phyloP scores from a whole-genome alignment of 208 protist species.

The Phytomonas sp. region DNA sequence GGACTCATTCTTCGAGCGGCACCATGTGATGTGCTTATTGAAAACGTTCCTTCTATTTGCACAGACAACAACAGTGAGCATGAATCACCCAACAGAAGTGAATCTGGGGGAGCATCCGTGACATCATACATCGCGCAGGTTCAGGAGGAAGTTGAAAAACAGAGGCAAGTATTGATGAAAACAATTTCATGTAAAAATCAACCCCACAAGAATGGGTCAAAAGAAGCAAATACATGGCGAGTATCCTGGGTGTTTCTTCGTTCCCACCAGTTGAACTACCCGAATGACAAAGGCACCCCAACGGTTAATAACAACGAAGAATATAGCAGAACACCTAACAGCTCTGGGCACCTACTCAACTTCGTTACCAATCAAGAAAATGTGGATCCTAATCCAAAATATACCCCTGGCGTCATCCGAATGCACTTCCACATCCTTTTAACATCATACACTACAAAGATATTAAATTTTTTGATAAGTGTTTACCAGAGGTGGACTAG shows the following conservation, averaged over 20 bases:
- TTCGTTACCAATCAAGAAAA: neutral
- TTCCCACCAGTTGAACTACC: neutral
- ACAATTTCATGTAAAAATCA: neutral
- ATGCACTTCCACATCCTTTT: neutral
- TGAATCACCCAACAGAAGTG: neutral
- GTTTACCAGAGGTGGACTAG: neutral
- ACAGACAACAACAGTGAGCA: neutral
- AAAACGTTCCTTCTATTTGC: conserved; percentile 2
- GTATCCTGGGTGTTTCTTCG: conserved; percentile 21
- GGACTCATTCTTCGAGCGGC: conserved; percentile 32
- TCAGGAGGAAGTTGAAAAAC: conserved; percentile 17
- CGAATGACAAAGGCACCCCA: neutral
- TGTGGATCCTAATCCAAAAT: neutral
- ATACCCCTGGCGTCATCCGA: neutral
- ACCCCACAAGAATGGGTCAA: neutral
- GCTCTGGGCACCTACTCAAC: neutral
- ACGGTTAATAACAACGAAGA: neutral
- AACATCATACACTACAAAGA: neutral
- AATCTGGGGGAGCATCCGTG: neutral
- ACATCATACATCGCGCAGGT: conserved; percentile 16
- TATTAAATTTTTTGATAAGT: neutral
- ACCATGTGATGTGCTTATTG: conserved; percentile 46
- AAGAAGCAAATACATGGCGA: conserved; percentile 11
- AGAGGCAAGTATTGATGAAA: conserved; percentile 5
- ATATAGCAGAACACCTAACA: neutral